Percentiles rank a stretch among this genome's conserved stretches.
Evolutionary conservation across 2,329 filamentous ascomycete species (phyloP).

Genomic region (Hypoxylon rubiginosum): DNA sequence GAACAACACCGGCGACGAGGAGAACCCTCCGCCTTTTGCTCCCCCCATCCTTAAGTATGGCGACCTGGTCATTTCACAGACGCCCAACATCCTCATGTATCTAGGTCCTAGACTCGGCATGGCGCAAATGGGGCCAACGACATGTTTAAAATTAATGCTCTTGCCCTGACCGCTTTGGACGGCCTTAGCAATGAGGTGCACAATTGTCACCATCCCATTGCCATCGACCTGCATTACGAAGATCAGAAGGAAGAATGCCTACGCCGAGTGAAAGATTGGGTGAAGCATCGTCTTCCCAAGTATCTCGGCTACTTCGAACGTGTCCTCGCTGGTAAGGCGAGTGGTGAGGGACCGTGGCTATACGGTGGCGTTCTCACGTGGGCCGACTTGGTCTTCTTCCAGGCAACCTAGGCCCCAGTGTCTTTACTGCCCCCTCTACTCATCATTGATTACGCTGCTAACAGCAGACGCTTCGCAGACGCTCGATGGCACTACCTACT

Average conservation of each 20-base stretch:
- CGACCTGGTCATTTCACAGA: slow-evolving; percentile 74
- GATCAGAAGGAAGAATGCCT: slow-evolving; percentile 78
- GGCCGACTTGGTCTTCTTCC: slow-evolving; percentile 80
- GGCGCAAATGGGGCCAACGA: background rate
- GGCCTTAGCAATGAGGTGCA: slow-evolving; percentile 76
- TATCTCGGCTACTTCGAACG: slow-evolving; percentile 78
- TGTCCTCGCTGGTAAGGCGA: slow-evolving; percentile 69
- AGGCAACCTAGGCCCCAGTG: slow-evolving; percentile 63
- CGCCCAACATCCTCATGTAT: slow-evolving; percentile 80
- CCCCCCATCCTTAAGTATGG: slow-evolving; percentile 75
- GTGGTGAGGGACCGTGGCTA: slow-evolving; percentile 71
- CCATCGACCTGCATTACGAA: slow-evolving; percentile 72
- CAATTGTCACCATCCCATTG: slow-evolving; percentile 80
- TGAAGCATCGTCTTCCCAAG: slow-evolving; percentile 75
- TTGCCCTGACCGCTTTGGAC: slow-evolving; percentile 74
- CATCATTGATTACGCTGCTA: background rate
- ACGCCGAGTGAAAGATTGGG: slow-evolving; percentile 68
- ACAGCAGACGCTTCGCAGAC: background rate
- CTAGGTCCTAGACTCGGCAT: slow-evolving; percentile 68
- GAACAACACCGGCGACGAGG: slow-evolving; percentile 60
- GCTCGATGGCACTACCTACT: slow-evolving; percentile 70
- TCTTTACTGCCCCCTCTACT: background rate
- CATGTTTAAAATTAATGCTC: background rate
- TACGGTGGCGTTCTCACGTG: slow-evolving; percentile 75
- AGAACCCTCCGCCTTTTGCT: slow-evolving; percentile 74